Evolutionary conservation across 352 stramenopile genomes (phyloP).

Genomic region (Phytophthora sp.): DNA sequence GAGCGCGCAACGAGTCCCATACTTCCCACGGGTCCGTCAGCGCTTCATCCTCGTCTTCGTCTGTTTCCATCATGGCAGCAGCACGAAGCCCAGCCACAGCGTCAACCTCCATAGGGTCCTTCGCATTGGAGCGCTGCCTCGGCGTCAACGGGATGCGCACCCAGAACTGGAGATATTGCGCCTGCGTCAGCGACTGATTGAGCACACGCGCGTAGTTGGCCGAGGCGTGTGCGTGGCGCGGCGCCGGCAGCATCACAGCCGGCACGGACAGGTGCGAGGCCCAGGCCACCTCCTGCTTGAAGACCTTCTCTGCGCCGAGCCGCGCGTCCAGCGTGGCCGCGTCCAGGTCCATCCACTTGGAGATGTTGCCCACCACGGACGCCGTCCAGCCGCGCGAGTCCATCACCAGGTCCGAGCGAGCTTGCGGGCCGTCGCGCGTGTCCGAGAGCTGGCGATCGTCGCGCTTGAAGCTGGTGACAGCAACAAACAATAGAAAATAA

Average conservation of each 20-base stretch:
- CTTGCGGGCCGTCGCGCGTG: conserved; percentile 56
- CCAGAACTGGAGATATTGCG: conserved; percentile 90
- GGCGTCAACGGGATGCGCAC: conserved; percentile 80
- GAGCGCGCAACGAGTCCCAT: conserved; percentile 84
- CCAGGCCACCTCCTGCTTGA: conserved; percentile 96
- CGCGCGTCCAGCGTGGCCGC: conserved; percentile 41
- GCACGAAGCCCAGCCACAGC: conserved; percentile 19
- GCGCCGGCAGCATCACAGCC: conserved; percentile 92
- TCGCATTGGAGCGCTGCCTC: conserved; percentile 17
- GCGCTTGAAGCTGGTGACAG: conserved; percentile 61
- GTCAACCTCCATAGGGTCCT: conserved; percentile 18
- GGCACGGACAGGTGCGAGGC: conserved; percentile 95
- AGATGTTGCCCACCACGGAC: conserved; percentile 80
- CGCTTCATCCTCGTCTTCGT: conserved; percentile 35
- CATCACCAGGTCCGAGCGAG: conserved; percentile 83
- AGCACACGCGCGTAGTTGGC: conserved; percentile 89
- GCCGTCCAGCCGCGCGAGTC: conserved; percentile 86
- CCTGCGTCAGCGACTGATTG: conserved; percentile 75
- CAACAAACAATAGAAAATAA: not conserved
- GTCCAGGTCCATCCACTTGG: conserved; percentile 84
- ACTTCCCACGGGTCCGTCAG: conserved; percentile 60
- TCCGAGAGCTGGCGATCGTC: conserved; percentile 72
- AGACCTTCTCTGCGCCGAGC: conserved; percentile 67
- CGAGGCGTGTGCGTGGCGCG: conserved; percentile 47
- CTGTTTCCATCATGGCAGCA: conserved; percentile 30